Base-by-base conservation (phyloP, 805 yeast species). In the Candida yuanshanica region DNA sequence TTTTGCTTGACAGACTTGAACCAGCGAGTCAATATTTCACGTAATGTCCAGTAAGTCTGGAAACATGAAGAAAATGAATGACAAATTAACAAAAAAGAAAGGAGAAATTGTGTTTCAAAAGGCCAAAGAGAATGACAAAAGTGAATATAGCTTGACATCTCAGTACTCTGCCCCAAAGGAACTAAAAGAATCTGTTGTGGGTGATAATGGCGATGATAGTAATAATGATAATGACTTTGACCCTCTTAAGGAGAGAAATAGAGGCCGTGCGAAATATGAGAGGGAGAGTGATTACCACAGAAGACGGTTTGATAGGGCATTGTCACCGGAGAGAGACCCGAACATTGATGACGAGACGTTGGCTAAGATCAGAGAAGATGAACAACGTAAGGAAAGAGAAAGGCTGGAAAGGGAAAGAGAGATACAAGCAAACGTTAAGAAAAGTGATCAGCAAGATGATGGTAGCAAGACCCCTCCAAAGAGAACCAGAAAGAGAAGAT, bases 281-380 rank as follows among this genome's bases (percentile, higher is more conserved):
- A 61, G 68, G 16, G 79, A 72, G 49, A 62, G 65, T 35, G 73
- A 68, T 5, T 80, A 77, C 52, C 80, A 75, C 36, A 65, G 59
- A 44, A 65, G 68, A 44, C 50, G 69, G 22, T 57, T 58, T 21
- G 58, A 61, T 27, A 44, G 66, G 22, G 55, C 46, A 21, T 42
- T 63, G 7, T 55, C 60, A 0, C 58, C 57, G 6, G 62, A 51
- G 14, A 45, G 64, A 39, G 60, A 61, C 37, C 54, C 60, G 17
- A 42, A 37, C n/a, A 45, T 58, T 23, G 53, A 70, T 1, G 74
- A 75, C 47, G 67, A 66, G 38, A 69, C 73, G 43, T 52, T 62
- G n/a, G 62, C 66, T 65, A 64, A 58, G 39, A 54, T 62, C 38
- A 56, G 74, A 44, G 72, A 66, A 29, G 48, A 63, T 21, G 75